Conservation (phyloP, 305 asterid species). For the Fraxinus baroniana region DNA sequence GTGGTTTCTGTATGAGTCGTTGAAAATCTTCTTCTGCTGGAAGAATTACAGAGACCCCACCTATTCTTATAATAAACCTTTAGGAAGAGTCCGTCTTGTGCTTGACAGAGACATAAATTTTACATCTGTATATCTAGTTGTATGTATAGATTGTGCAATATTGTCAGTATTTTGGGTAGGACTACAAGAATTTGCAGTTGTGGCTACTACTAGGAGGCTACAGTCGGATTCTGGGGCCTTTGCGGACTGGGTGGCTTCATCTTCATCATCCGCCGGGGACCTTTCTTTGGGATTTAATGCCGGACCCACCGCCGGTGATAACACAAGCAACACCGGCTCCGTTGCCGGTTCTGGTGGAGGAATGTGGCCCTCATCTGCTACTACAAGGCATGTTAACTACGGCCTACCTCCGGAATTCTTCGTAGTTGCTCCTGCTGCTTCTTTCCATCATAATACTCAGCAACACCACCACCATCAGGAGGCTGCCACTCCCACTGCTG, state of each 20-base stretch:
- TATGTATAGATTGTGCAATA: not conserved
- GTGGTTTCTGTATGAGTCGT: slow-evolving; percentile 13
- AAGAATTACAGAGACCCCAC: slow-evolving; percentile 56
- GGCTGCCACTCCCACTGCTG: not conserved
- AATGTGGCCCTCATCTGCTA: slow-evolving; percentile 52
- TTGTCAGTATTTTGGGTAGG: not conserved
- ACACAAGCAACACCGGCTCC: slow-evolving; percentile 3
- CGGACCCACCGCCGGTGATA: slow-evolving; percentile 25
- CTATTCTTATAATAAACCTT: slow-evolving; percentile 5
- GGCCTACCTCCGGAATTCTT: slow-evolving; percentile 68
- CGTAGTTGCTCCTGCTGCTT: slow-evolving; percentile 61
- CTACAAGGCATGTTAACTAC: slow-evolving; percentile 57
- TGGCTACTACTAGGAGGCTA: slow-evolving; percentile 69
- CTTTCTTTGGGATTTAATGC: slow-evolving; percentile 40
- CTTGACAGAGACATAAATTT: slow-evolving; percentile 22
- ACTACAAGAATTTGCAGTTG: slow-evolving; percentile 35
- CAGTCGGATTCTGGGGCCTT: slow-evolving; percentile 67
- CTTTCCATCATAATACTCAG: slow-evolving; percentile 35
- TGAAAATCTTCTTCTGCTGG: slow-evolving; percentile 34
- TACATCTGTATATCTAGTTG: not conserved
- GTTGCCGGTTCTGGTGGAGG: slow-evolving; percentile 26
- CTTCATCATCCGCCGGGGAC: slow-evolving; percentile 58
- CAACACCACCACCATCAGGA: slow-evolving; percentile 21
- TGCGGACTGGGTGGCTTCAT: slow-evolving; percentile 73
- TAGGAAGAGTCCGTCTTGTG: slow-evolving; percentile 2